Conservation (phyloP, 345 rosid species). For the Aegle marmelos region DNA sequence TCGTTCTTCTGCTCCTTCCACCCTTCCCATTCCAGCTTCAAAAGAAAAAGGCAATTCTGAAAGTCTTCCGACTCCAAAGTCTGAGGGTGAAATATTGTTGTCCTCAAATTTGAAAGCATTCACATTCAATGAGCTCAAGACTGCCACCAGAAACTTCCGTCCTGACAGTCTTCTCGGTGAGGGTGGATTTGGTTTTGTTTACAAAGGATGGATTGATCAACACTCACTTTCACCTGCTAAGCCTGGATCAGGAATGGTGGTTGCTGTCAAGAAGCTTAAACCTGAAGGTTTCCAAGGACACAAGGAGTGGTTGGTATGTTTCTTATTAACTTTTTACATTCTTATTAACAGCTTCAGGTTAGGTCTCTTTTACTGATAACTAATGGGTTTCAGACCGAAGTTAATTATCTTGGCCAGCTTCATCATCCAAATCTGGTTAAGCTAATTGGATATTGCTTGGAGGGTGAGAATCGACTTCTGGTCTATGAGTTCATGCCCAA, state of each 20-base stretch:
- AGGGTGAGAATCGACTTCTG: constrained; percentile 77
- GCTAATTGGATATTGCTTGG: constrained; percentile 82
- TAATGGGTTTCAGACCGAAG: constrained; percentile 77
- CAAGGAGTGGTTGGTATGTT: constrained; percentile 95
- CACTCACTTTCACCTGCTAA: constrained; percentile 57
- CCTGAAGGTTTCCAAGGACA: constrained; percentile 98
- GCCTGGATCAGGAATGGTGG: constrained; percentile 91
- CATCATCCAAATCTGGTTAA: constrained; percentile 90
- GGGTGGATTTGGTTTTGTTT: constrained; percentile 95
- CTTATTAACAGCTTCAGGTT: neutral
- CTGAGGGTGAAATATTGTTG: constrained; percentile 87
- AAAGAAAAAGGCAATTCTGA: constrained; percentile 47
- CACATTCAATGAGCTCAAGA: constrained; percentile 70
- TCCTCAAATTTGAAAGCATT: constrained; percentile 90
- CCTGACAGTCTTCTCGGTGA: constrained; percentile 91
- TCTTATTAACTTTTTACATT: neutral
- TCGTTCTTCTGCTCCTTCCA: constrained; percentile 64
- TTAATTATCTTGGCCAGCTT: constrained; percentile 92
- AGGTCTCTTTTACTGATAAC: constrained; percentile 19
- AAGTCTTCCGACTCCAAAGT: constrained; percentile 70
- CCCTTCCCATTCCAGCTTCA: constrained; percentile 60
- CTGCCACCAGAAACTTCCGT: constrained; percentile 87
- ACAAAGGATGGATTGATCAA: constrained; percentile 95
- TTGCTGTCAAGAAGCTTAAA: constrained; percentile 93
- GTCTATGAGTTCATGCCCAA: constrained; percentile 96